phyloP scores from a whole-genome alignment of 1,284 basidiomycete species.

The Microbotryum lychnidis-dioicae region DNA sequence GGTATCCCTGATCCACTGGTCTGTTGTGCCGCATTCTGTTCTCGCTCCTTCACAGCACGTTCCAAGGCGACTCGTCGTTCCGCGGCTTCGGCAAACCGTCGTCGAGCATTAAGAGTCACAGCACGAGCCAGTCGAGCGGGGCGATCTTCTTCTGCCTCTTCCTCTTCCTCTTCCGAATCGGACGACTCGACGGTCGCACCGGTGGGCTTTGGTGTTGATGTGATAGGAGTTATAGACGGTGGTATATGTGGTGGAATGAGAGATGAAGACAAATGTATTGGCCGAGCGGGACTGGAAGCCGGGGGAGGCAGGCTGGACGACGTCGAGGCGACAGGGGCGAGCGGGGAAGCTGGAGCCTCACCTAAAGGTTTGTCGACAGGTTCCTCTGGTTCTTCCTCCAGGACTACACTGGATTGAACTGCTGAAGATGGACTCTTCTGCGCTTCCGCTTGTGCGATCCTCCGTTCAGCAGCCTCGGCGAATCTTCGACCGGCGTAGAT shows the following conservation, averaged over 20 bases:
- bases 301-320: too few relatives aligned
- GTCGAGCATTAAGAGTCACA: constrained; percentile 4
- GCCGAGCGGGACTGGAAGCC: too few relatives aligned
- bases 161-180: not conserved
- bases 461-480: constrained; percentile 4
- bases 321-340: too few relatives aligned
- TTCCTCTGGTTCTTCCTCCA: not conserved
- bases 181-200: not conserved
- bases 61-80: constrained; percentile 17
- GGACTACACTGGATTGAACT: not conserved
- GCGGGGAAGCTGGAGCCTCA: too few relatives aligned
- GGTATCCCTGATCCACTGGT: too few relatives aligned
- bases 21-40: too few relatives aligned
- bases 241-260: too few relatives aligned
- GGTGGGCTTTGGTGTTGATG: too few relatives aligned
- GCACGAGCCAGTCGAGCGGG: not conserved
- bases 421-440: not conserved
- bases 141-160: not conserved
- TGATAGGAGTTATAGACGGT: too few relatives aligned
- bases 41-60: not conserved
- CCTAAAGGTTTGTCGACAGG: too few relatives aligned
- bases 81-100: constrained; percentile 24
- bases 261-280: too few relatives aligned
- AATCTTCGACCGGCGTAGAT: constrained; percentile 4
- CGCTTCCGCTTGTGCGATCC: not conserved